Base-by-base conservation (phyloP, 2,329 filamentous ascomycete species). In the Chaetomiaceae sp. region DNA sequence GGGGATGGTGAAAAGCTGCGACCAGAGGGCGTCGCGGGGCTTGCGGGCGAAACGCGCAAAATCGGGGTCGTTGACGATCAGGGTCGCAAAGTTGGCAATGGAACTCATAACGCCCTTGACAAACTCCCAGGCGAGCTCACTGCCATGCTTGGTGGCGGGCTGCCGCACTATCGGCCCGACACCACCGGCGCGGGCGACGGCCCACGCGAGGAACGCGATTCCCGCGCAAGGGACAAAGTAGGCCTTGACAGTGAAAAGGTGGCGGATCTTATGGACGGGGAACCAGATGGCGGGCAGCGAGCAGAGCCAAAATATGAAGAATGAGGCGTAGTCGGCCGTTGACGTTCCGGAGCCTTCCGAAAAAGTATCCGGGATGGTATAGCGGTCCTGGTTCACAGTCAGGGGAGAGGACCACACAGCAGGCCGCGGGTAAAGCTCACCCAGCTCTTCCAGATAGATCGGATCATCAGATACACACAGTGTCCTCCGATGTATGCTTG, bases 161-260 rank as follows among this genome's bases (percentile, higher is more conserved):
- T 92, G 86, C 52, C 84, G 76, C 21, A 96, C 78, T 60, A 96
- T 89, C 1, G 90, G 89, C 1, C 91, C 91, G 53, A 91, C 79
- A 1, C 90, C 91, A 38, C 90, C 82, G 27, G 91, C 91, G 23
- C 87, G 82, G 32, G 89, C 84, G 23, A 95, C 78, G 2, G 89
- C 81, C 91, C 91, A 96, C 64, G 89, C 86, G 69, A 96, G 87
- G 69, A 94, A 94, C 13, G 87, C 83, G 45, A 96, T 76, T 46
- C 87, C 90, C n/a, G 89, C 90, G 33, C 79, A 77, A 0, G 91
- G 91, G 0, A 94, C 90, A 55, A 95, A 81, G 65, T 84, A 87
- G 0, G 91, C 84, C 73, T 96, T 96, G 65, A 89, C 87, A 0
- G 90, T 96, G 72, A 96, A 96, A 4, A 96, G 75, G 67, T 96